Base-by-base conservation (phyloP, 345 rosid species). In the Draba incana region DNA sequence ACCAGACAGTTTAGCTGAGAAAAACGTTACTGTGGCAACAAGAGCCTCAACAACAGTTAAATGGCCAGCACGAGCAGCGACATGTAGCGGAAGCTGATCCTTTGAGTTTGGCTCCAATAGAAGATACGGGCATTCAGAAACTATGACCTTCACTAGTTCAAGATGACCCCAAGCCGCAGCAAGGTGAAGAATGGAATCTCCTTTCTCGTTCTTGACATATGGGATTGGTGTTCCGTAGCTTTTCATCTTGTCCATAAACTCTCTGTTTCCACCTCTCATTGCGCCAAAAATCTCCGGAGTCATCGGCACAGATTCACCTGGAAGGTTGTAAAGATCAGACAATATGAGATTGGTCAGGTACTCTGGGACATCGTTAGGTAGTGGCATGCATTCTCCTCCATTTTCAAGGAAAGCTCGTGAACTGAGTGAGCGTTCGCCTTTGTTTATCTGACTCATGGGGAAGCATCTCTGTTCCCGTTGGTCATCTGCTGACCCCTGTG, bases 81-180 rank as follows among this genome's bases (percentile, higher is more conserved):
- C 27, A 37, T 80, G 80, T n/a, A 80, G 20, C 4, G 71, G 53
- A 47, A 67, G 49, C 16, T 64, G 35, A 13, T 66, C 48, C 6
- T 47, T 10, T 9, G 0, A 27, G 9, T 46, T 72, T 25, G 27
- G 24, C 10, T 49, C 35, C n/a, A 58, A 49, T 0, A 60, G 10
- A 57, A 70, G 51, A 5, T 4, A 35, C 1, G 63, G 63, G 5
- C 46, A 55, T 56, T 56, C 16, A 4, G 54, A 67, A 14, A 68
- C 15, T 33, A 56, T 68, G 20, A 3, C 14, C 12, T 57, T 47
- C n/a, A 68, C 64, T 35, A 45, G 46, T 5, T 56, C 37, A 33
- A 31, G 33, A 45, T 46, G 20, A 56, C 55, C 62, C 10, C 6
- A 67, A 12, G 46, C 4, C 44, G 46, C 65, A 15, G 58, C 58